Base-by-base conservation (phyloP, 2,329 filamentous ascomycete species). In the Neophaeococcomyces aloes region DNA sequence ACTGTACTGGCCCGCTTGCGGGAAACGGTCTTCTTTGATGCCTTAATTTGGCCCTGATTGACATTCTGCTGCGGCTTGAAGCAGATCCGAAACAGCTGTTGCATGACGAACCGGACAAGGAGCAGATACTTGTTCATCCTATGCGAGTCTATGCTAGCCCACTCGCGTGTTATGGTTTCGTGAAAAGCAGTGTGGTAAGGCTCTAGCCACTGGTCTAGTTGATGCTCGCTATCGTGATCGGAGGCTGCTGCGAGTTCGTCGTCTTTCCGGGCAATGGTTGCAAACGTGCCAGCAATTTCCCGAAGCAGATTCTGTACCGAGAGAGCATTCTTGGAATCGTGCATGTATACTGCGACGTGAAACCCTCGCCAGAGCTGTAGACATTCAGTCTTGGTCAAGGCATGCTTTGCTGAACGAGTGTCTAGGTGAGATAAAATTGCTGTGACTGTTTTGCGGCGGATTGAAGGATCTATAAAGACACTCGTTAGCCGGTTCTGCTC, bases 101-200 rank as follows among this genome's bases (percentile, higher is more conserved):
- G 36, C 32, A 54, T 29, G n/a, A 50, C 45, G 51, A 83, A 76
- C 41, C 91, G 75, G 46, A 93, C 82, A 14, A 96, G 72, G 53
- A 88, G 74, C 45, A 98, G 68, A 59, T 93, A 96, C 69, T 98
- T 98, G 65, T 98, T 87, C 69, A 96, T 81, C 32, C 86, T 76
- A 52, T 84, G 65, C 7, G 82, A 78, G 60, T 87, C 83, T 48
- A 87, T 79, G 34, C 70, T 67, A 21, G 75, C 76, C 76, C 81
- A 87, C 63, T 86, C 78, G 35, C 74, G 65, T 36, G 74, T 69
- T 61, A 87, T 74, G 7, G 80, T 83, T 52, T 75, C 71, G 81
- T 81, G 86, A 65, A 86, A 86, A 21, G 71, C 81, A 47, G 35
- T 41, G 11, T 46, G 34, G 47, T 51, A 54, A 4, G 45, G 31